Conservation (phyloP, 805 yeast species). For the Sungouiozyma ichnusensis region DNA sequence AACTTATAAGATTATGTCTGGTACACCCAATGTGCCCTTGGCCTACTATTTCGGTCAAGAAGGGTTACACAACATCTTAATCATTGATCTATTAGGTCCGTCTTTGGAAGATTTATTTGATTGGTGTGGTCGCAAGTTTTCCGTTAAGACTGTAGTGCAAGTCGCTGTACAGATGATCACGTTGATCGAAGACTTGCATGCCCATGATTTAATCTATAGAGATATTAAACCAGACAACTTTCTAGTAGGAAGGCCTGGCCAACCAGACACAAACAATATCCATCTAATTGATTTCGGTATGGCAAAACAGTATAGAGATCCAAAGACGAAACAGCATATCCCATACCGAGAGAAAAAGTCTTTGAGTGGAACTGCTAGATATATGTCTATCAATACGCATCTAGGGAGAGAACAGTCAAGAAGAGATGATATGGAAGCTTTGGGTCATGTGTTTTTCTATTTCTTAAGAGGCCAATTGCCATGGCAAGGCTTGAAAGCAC, state of each 20-base stretch:
- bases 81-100: conserved; percentile 91
- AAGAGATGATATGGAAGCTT: conserved; percentile 90
- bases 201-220: conserved; percentile 82
- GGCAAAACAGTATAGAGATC: conserved; percentile 98
- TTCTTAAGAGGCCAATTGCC: conserved; percentile 90
- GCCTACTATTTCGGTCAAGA: conserved; percentile 98
- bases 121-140: conserved; percentile 92
- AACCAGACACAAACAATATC: conserved; percentile 74
- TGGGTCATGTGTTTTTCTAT: conserved; percentile 94
- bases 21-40: conserved; percentile 81
- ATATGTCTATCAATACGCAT: conserved; percentile 96
- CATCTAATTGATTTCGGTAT: conserved; percentile 95
- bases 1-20: conserved; percentile 78
- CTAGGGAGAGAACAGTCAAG: conserved; percentile 94
- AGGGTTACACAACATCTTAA: conserved; percentile 90
- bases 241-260: conserved; percentile 82
- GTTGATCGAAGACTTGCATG: conserved; percentile 79
- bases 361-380: conserved; percentile 94
- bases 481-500: conserved; percentile 98
- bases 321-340: conserved; percentile 88
- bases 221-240: conserved; percentile 98
- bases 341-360: conserved; percentile 96
- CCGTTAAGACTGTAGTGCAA: conserved; percentile 82
- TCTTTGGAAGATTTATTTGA: conserved; percentile 92
- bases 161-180: conserved; percentile 92